Conservation (phyloP, 768 basidiomycete species). For the Boletus vinaceobasis region DNA sequence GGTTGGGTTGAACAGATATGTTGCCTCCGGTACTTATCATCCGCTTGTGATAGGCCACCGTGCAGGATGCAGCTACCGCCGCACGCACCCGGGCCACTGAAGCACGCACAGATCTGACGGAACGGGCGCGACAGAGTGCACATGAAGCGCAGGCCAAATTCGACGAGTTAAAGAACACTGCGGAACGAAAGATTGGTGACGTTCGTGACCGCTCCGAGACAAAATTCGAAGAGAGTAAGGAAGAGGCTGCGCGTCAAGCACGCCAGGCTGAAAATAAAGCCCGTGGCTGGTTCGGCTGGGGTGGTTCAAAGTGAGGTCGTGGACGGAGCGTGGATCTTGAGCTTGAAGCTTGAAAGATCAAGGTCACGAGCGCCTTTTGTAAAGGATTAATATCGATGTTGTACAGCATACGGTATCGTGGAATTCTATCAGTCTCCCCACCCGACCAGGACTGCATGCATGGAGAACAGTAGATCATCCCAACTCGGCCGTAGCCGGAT, state of each 20-base stretch:
- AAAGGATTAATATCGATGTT: not conserved
- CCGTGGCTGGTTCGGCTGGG: conserved; percentile 41
- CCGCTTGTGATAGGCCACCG: conserved; percentile 12
- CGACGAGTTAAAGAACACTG: conserved; percentile 22
- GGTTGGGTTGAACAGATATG: not conserved
- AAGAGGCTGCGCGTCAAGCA: conserved; percentile 19
- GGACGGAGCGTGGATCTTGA: not conserved
- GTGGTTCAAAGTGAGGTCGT: conserved; percentile 27
- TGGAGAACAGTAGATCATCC: too few relatives aligned
- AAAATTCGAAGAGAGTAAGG: conserved; percentile 31
- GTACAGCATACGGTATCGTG: not conserved
- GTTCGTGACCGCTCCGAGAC: conserved; percentile 26
- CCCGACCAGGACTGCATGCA: too few relatives aligned
- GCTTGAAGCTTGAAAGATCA: not conserved
- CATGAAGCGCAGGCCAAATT: conserved; percentile 24
- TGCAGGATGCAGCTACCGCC: conserved; percentile 13
- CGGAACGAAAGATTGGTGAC: conserved; percentile 26
- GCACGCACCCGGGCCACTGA: conserved; percentile 20
- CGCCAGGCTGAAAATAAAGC: conserved; percentile 24
- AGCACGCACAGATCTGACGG: conserved; percentile 23
- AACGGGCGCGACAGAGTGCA: conserved; percentile 24
- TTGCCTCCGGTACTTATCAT: not conserved
- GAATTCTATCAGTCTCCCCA: not conserved
- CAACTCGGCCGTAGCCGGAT: conserved; percentile 4
- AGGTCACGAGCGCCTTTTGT: not conserved